Conservation (phyloP, 805 yeast genomes). For the Saturnispora dispora region DNA sequence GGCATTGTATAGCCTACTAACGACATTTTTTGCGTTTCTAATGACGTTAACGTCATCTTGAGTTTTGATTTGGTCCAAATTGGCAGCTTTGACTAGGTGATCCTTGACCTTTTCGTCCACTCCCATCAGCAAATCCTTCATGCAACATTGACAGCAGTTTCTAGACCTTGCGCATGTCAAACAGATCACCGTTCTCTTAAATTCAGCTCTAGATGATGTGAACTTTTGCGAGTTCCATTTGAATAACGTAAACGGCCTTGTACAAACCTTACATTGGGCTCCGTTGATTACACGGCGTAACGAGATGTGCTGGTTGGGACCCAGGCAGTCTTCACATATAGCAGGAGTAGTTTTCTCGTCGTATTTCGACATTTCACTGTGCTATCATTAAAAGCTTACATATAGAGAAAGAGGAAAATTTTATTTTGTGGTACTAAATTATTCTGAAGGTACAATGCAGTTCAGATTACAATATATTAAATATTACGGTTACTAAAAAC, state of each 20-base stretch:
- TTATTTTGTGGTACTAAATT: not conserved
- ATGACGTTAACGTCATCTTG: constrained; percentile 30
- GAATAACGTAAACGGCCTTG: constrained; percentile 74
- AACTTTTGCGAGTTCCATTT: constrained; percentile 41
- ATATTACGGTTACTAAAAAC: not conserved
- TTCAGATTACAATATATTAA: not conserved
- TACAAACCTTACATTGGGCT: constrained; percentile 77
- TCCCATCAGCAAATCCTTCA: constrained; percentile 72
- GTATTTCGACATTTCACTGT: constrained; percentile 8
- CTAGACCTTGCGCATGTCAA: constrained; percentile 67
- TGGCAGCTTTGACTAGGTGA: constrained; percentile 67
- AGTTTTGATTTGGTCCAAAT: constrained; percentile 20
- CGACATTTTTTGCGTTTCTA: constrained; percentile 32
- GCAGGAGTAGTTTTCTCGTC: constrained; percentile 37
- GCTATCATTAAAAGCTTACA: not conserved
- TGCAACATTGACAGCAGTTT: constrained; percentile 83
- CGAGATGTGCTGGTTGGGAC: constrained; percentile 53
- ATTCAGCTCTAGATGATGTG: constrained; percentile 27
- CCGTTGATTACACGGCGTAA: constrained; percentile 66
- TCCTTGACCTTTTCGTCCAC: constrained; percentile 76
- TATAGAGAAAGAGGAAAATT: not conserved
- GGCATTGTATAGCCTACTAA: constrained; percentile 49
- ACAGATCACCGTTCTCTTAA: constrained; percentile 65
- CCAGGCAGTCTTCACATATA: constrained; percentile 68
- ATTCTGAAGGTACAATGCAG: not conserved